A percentile compares a stretch with the other conserved stretches of the same genome.
These are phyloP conservation scores for Penicillium sp. DNA, from an alignment of 2,329 filamentous ascomycete genomes.

Conservation along the genomic window DNA sequence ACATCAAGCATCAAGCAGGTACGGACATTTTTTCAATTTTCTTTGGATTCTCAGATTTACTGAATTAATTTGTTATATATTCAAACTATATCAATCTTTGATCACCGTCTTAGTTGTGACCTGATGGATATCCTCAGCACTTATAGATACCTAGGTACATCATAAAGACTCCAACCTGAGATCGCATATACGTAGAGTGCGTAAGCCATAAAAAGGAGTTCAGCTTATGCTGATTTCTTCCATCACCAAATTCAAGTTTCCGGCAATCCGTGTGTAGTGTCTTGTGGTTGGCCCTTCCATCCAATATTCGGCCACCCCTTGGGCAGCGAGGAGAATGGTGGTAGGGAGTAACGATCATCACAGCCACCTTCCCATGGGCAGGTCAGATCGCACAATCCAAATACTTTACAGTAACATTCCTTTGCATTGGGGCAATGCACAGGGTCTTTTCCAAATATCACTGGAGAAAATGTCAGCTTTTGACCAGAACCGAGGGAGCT, in stretches of 20 bases:
- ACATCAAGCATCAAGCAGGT: neutral
- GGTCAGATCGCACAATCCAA: conserved; percentile 56
- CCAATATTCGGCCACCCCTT: conserved; percentile 61
- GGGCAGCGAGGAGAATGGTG: conserved; percentile 57
- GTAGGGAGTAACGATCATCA: conserved; percentile 58
- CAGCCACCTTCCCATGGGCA: conserved; percentile 48
- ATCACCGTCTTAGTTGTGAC: neutral
- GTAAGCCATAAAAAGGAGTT: neutral
- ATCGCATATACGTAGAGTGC: neutral
- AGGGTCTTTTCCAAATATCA: conserved; percentile 58
- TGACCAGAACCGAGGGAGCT: too few relatives aligned
- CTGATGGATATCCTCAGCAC: neutral
- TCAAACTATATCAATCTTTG: neutral
- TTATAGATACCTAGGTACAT: neutral
- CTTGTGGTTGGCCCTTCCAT: conserved; percentile 46
- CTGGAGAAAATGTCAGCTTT: conserved; percentile 30
- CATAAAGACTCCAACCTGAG: neutral
- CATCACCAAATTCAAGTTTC: conserved; percentile 20
- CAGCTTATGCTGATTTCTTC: neutral
- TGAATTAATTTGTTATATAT: neutral
- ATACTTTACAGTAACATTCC: conserved; percentile 66
- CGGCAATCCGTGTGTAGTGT: conserved; percentile 33
- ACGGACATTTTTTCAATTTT: neutral
- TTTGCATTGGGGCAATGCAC: conserved; percentile 61
- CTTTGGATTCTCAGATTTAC: neutral